Evolutionary conservation across 495 filamentous ascomycete species (phyloP).

Genomic region (Geoglossum glabrum): DNA sequence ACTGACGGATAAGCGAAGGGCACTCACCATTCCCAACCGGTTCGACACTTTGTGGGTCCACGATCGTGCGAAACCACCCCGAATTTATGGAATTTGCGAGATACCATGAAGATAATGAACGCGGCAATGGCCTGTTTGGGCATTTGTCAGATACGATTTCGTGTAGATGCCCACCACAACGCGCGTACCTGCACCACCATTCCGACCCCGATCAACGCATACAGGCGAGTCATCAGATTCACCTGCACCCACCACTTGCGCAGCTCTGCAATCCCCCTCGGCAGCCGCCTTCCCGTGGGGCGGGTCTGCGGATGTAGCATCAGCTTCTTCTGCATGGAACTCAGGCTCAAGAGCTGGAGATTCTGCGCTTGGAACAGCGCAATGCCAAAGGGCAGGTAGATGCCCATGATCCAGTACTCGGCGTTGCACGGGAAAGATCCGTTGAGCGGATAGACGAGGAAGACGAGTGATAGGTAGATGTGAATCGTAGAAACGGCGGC

Average conservation of each 20-base stretch:
- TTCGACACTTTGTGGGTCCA: conserved; percentile 21
- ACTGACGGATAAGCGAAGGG: background rate
- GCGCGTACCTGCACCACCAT: conserved; percentile 29
- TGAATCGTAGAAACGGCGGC: conserved; percentile 40
- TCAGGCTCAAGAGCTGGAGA: conserved; percentile 42
- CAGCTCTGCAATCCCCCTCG: conserved; percentile 11
- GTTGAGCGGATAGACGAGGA: conserved; percentile 41
- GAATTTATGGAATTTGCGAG: conserved; percentile 33
- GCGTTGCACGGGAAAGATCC: conserved; percentile 32
- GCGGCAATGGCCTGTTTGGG: conserved; percentile 32
- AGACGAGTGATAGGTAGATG: conserved; percentile 37
- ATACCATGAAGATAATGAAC: conserved; percentile 40
- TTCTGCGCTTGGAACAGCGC: conserved; percentile 53
- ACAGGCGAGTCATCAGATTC: conserved; percentile 25
- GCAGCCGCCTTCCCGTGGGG: conserved; percentile 5
- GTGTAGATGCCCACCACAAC: background rate
- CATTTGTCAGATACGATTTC: background rate
- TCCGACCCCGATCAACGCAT: conserved; percentile 28
- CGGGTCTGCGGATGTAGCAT: conserved; percentile 8
- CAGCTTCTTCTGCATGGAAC: conserved; percentile 29
- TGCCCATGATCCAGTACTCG: conserved; percentile 59
- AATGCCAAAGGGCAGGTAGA: conserved; percentile 48
- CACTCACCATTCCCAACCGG: conserved; percentile 45
- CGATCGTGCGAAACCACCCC: conserved; percentile 32
- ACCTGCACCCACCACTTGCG: conserved; percentile 17